Percentiles rank a stretch among this genome's conserved stretches.
These are phyloP conservation scores for Auricularia sp. DNA, from an alignment of 768 basidiomycete genomes.

Conservation along the genomic window DNA sequence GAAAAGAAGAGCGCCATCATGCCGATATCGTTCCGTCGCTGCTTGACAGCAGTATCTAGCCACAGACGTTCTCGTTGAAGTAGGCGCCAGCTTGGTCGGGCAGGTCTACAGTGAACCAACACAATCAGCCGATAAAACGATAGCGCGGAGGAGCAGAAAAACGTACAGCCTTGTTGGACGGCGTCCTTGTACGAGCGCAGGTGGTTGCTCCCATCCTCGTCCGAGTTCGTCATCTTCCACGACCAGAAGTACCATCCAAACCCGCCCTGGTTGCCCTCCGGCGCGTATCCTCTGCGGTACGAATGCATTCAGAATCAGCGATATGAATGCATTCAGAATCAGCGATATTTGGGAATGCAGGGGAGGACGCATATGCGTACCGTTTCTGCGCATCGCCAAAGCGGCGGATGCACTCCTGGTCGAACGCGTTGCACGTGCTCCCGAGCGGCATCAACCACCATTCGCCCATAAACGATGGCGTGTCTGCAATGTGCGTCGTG, in stretches of 20 bases:
- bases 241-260: slow-evolving; percentile 1
- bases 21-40: not conserved
- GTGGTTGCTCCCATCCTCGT: not conserved
- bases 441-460: not conserved
- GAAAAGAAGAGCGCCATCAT: not conserved
- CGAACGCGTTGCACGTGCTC: slow-evolving; percentile 1
- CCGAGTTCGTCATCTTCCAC: slow-evolving; percentile 1
- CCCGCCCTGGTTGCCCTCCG: not conserved
- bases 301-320: too few species aligned
- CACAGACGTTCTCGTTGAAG: not conserved
- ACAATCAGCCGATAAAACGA: too few species aligned
- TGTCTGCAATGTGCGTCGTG: not conserved
- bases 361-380: too few species aligned
- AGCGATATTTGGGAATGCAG: too few species aligned
- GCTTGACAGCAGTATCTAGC: not conserved
- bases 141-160: not conserved
- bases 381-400: not conserved
- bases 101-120: not conserved
- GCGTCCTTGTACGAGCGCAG: slow-evolving; percentile 1
- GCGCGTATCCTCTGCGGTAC: not conserved
- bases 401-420: not conserved
- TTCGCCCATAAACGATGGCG: not conserved
- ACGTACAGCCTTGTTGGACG: not conserved
- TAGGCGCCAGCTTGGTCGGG: not conserved
- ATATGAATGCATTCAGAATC: too few species aligned